Conservation (phyloP, 2,329 filamentous ascomycete genomes). For the Neofusicoccum parvum region DNA sequence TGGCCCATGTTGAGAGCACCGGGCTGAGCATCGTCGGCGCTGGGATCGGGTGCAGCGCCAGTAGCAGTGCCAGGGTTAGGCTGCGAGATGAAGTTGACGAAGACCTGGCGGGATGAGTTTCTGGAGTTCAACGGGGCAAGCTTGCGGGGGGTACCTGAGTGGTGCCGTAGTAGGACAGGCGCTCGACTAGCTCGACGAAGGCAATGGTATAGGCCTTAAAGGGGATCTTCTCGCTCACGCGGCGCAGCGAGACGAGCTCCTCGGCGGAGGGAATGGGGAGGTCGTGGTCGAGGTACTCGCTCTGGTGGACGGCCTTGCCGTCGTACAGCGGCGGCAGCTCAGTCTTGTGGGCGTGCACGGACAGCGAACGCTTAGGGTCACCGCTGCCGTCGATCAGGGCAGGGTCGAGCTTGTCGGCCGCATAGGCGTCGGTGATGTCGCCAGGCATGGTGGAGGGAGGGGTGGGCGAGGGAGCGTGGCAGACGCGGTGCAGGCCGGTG, state of each 20-base stretch:
- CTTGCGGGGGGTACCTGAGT: constrained; percentile 12
- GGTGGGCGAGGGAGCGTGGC: not conserved
- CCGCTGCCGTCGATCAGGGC: constrained; percentile 36
- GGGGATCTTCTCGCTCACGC: constrained; percentile 37
- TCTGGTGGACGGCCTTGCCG: constrained; percentile 42
- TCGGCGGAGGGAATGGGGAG: constrained; percentile 34
- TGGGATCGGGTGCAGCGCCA: constrained; percentile 33
- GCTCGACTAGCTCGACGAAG: constrained; percentile 42
- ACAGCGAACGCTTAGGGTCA: constrained; percentile 37
- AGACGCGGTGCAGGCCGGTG: not conserved
- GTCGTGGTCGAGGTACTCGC: constrained; percentile 31
- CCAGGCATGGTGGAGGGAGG: constrained; percentile 22
- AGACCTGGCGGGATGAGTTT: constrained; percentile 29
- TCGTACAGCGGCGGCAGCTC: constrained; percentile 35
- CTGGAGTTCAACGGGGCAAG: not conserved
- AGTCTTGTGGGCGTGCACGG: constrained; percentile 26
- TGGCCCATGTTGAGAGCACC: constrained; percentile 60
- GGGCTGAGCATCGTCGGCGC: constrained; percentile 38
- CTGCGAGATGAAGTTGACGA: constrained; percentile 43
- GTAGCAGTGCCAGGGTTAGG: constrained; percentile 33
- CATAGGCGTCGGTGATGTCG: constrained; percentile 26
- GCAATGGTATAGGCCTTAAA: constrained; percentile 42
- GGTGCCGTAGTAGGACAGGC: constrained; percentile 43
- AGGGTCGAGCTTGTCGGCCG: constrained; percentile 35
- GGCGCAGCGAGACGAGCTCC: constrained; percentile 38